Percentiles rank a stretch among this genome's conserved stretches.
These are phyloP conservation scores for Lachnellula arida DNA, from an alignment of 2,329 filamentous ascomycete species.

Conservation along the genomic window DNA sequence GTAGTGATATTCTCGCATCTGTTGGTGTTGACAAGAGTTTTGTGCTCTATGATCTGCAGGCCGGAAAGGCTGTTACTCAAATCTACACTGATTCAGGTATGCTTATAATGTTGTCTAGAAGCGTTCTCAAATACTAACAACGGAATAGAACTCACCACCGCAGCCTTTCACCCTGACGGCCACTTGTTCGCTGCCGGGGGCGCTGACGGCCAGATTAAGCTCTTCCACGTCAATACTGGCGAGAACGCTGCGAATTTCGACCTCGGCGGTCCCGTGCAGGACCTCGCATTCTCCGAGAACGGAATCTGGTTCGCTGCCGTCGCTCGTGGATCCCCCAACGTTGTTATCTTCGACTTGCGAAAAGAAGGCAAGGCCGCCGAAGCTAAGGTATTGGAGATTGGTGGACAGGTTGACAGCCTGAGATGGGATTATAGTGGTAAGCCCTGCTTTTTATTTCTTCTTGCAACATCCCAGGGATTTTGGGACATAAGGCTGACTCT, in stretches of 20 bases:
- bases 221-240: constrained; percentile 82
- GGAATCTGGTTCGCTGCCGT: constrained; percentile 91
- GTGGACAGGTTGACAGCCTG: constrained; percentile 69
- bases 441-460: too few relatives aligned
- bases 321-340: constrained; percentile 68
- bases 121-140: constrained; percentile 9
- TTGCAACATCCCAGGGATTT: too few relatives aligned
- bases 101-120: constrained; percentile 31
- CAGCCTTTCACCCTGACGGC: constrained; percentile 93
- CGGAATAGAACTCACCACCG: constrained; percentile 48
- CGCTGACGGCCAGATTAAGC: constrained; percentile 73
- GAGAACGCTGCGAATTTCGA: constrained; percentile 71
- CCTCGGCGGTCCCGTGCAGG: constrained; percentile 64
- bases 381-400: constrained; percentile 82
- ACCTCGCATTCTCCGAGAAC: constrained; percentile 88
- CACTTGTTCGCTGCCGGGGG: constrained; percentile 85
- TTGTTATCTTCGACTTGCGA: constrained; percentile 87
- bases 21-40: constrained; percentile 91
- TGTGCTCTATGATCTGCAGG: constrained; percentile 76
- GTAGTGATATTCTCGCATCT: constrained; percentile 77
- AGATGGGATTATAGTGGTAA: constrained; percentile 86
- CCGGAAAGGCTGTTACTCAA: constrained; percentile 66
- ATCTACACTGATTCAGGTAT: constrained; percentile 76
- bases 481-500: too few relatives aligned
- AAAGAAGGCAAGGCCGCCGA: constrained; percentile 80